Evolutionary conservation across 1,139 yeast genomes (phyloP), one percentile per base, ranked within the genome.

Genomic region (Kurtzmaniella natalensis): DNA sequence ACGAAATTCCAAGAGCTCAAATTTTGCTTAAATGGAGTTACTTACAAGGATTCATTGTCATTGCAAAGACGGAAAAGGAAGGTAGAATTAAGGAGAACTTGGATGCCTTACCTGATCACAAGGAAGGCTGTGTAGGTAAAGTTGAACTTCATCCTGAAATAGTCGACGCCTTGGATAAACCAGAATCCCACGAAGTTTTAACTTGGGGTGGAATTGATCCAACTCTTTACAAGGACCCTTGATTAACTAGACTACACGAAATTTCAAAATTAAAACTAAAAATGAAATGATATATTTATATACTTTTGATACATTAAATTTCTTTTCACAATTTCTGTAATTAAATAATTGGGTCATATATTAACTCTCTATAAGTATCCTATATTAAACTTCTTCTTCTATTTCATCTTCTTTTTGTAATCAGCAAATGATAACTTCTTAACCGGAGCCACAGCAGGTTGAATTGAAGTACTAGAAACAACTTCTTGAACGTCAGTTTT

Each of bases 391-490:
- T 14, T 11, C 7, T 14, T n/a, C 17, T 14, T 10, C 19, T 45
- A 63, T 47, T 73, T 76, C 69, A 72, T 78, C 56, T 80, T 81
- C 62, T 77, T 81, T 54, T 79, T 80, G 55, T 85, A 85, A 51
- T 85, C 95, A 2, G 94, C 94, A 58, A 86, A 80, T 23, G 89
- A 81, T 40, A 85, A 61, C 55, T 84, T 83, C 63, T 85, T 85
- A 43, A 71, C 75, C 7, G 64, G 55, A 8, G 41, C 41, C 17
- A 44, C 37, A 10, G 53, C 43, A 32, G 47, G 42, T 2, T 35
- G 28, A 3, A 35, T 33, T n/a, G 23, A 11, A 5, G 13, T 22
- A 11, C 40, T 47, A n/a, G 42, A 44, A 7, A 41, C 42, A 5
- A 41, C 39, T 8, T 23, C 26, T 11, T 23, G 11, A 11, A 13